Evolutionary conservation across 495 filamentous ascomycete species (phyloP).

Genomic region (Tuber umbilicatum): DNA sequence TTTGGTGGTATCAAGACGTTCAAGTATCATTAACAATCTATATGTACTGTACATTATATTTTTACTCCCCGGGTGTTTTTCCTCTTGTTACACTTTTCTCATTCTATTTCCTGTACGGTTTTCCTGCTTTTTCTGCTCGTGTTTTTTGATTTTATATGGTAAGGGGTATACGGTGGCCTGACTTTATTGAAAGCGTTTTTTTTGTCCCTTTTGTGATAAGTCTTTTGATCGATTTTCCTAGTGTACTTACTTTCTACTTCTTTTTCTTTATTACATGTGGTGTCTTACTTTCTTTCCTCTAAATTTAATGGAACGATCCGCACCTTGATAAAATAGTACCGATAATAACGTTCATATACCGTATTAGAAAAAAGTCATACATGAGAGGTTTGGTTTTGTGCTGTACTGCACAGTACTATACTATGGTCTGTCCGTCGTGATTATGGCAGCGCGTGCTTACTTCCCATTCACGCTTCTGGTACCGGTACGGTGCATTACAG

Average conservation of each 20-base stretch:
- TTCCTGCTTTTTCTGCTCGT: neutral
- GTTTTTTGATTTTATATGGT: constrained; percentile 29
- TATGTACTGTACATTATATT: constrained; percentile 35
- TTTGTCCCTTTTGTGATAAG: neutral
- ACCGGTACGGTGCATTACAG: too few relatives aligned
- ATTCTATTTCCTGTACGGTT: neutral
- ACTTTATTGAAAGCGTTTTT: constrained; percentile 34
- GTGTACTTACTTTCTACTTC: neutral
- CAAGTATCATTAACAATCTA: constrained; percentile 29
- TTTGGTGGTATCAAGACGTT: constrained; percentile 38
- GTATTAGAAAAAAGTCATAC: too few relatives aligned
- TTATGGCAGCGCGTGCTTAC: too few relatives aligned
- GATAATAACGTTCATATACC: neutral
- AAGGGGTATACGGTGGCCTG: constrained; percentile 38
- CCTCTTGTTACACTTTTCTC: neutral
- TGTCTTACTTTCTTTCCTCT: neutral
- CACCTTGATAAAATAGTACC: neutral
- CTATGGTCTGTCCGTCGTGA: too few relatives aligned
- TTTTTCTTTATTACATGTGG: neutral
- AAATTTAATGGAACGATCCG: neutral
- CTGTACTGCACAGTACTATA: too few relatives aligned
- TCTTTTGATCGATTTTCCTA: neutral
- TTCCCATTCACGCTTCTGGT: too few relatives aligned
- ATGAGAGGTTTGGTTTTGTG: too few relatives aligned
- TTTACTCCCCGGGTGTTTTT: constrained; percentile 16